These are phyloP conservation scores for Pichia membranifaciens DNA, from an alignment of 805 yeast genomes.

Conservation along the genomic window DNA sequence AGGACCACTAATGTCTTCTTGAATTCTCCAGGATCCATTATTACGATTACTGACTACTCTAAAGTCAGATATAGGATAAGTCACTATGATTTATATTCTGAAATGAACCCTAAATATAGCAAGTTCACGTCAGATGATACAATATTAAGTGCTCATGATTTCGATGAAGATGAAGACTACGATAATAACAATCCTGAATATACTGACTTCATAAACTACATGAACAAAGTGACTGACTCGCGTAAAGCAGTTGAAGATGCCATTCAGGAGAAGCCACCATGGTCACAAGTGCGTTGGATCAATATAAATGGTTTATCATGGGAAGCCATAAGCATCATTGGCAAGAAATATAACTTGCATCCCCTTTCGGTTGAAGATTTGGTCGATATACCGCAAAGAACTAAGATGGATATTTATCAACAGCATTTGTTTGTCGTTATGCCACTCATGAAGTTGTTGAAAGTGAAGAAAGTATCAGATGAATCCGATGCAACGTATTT, in stretches of 20 bases:
- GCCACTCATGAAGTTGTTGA: constrained; percentile 45
- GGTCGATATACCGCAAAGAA: constrained; percentile 57
- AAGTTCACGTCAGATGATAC: constrained; percentile 13
- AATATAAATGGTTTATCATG: constrained; percentile 57
- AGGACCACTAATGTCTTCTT: constrained; percentile 45
- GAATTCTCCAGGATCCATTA: constrained; percentile 46
- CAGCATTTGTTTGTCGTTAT: constrained; percentile 48
- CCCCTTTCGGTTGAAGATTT: constrained; percentile 55
- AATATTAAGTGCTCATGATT: constrained; percentile 12
- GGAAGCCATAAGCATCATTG: constrained; percentile 49
- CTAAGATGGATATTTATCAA: constrained; percentile 50
- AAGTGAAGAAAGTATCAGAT: constrained; percentile 16
- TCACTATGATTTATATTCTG: constrained; percentile 35
- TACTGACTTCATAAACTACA: constrained; percentile 12
- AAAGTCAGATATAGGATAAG: constrained; percentile 38
- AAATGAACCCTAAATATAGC: constrained; percentile 20
- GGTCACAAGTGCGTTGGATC: constrained; percentile 52
- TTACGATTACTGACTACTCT: constrained; percentile 50
- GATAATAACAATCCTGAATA: constrained; percentile 4
- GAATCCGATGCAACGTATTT: constrained; percentile 3
- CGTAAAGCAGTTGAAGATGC: constrained; percentile 27
- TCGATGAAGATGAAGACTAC: constrained; percentile 7
- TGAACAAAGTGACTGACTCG: constrained; percentile 18
- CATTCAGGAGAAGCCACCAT: constrained; percentile 35
- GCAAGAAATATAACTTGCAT: constrained; percentile 42